These are phyloP conservation scores for Hymenoscyphus linearis DNA, from an alignment of 2,329 filamentous ascomycete genomes.

Conservation along the genomic window DNA sequence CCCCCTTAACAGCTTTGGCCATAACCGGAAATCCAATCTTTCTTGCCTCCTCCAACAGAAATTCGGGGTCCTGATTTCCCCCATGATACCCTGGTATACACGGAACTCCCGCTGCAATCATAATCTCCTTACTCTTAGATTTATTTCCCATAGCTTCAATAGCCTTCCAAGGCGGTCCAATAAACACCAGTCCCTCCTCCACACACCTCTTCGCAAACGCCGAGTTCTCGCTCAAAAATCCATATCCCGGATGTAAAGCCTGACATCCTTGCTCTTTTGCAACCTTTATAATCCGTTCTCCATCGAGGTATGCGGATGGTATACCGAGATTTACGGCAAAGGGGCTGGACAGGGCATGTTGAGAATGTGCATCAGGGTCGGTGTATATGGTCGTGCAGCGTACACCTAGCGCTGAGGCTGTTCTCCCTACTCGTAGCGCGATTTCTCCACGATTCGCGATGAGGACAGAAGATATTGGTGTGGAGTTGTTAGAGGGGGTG, in stretches of 20 bases:
- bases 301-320: constrained; percentile 84
- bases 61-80: constrained; percentile 63
- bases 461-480: constrained; percentile 69
- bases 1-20: constrained; percentile 74
- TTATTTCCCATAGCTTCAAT: constrained; percentile 92
- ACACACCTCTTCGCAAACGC: constrained; percentile 83
- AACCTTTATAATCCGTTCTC: constrained; percentile 82
- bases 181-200: constrained; percentile 87
- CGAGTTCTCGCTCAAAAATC: constrained; percentile 91
- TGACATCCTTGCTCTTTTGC: constrained; percentile 83
- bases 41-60: constrained; percentile 63
- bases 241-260: constrained; percentile 93
- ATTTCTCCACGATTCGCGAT: constrained; percentile 98
- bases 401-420: constrained; percentile 83
- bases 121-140: constrained; percentile 89
- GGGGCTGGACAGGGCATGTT: constrained; percentile 82
- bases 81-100: constrained; percentile 97
- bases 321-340: constrained; percentile 80
- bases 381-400: constrained; percentile 93
- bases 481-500: constrained; percentile 20
- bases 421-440: constrained; percentile 84
- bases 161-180: constrained; percentile 79
- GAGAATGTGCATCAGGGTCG: constrained; percentile 78
- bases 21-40: constrained; percentile 66
- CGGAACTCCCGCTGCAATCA: constrained; percentile 89